Evolutionary conservation across 768 basidiomycete species (phyloP).

Genomic region (Tephrocybe sp.): DNA sequence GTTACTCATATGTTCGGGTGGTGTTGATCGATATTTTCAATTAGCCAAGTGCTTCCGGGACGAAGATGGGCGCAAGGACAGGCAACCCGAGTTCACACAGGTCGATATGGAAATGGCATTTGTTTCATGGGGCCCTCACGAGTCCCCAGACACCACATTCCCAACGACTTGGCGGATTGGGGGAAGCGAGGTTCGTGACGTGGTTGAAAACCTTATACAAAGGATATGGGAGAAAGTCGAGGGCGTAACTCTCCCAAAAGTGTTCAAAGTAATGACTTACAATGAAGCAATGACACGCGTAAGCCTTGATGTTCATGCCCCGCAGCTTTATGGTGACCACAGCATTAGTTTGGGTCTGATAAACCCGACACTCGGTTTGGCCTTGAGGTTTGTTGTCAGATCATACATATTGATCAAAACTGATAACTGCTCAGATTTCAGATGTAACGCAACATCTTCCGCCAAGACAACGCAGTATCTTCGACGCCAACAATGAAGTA

Average conservation of each 20-base stretch:
- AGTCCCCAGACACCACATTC: slow-evolving; percentile 15
- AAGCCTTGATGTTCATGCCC: slow-evolving; percentile 25
- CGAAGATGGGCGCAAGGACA: slow-evolving; percentile 91
- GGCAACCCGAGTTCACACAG: slow-evolving; percentile 97
- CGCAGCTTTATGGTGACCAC: slow-evolving; percentile 8
- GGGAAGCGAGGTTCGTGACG: slow-evolving; percentile 75
- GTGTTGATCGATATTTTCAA: slow-evolving; percentile 89
- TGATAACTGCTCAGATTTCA: slow-evolving; percentile 38
- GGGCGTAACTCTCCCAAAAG: slow-evolving; percentile 54
- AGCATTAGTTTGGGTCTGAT: slow-evolving; percentile 81
- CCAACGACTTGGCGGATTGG: slow-evolving; percentile 80
- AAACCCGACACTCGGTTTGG: slow-evolving; percentile 92
- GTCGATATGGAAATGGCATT: slow-evolving; percentile 97
- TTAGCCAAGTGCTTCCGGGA: slow-evolving; percentile 94
- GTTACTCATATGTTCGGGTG: slow-evolving; percentile 86
- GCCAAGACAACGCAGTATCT: slow-evolving; percentile 24
- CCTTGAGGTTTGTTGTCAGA: slow-evolving; percentile 61
- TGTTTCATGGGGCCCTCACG: slow-evolving; percentile 70
- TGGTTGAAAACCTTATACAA: slow-evolving; percentile 74
- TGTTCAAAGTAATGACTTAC: slow-evolving; percentile 86
- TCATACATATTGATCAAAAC: slow-evolving; percentile 14
- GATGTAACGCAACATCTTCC: slow-evolving; percentile 41
- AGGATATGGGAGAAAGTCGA: slow-evolving; percentile 76
- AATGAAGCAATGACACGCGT: slow-evolving; percentile 88
- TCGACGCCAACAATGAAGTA: slow-evolving; percentile 31